Base-by-base conservation (phyloP, 2,329 filamentous ascomycete species). In the Nakataea oryzae region DNA sequence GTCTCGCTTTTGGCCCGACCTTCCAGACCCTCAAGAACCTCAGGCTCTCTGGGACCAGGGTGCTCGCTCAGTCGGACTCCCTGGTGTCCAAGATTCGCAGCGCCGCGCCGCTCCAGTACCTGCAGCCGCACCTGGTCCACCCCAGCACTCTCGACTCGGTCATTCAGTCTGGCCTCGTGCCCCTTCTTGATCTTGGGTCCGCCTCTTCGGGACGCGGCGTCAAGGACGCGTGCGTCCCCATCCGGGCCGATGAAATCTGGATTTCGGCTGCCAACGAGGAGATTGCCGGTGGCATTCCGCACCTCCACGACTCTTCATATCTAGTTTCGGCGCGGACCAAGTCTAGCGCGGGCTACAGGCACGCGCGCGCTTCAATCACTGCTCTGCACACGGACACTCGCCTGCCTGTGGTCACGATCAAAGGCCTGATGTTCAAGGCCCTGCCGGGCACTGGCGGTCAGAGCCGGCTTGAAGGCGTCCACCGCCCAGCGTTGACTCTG, bases 1-100 rank as follows among this genome's bases (percentile, higher is more conserved):
- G 67, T 9, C 64, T 68, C 11, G 66, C 66, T n/a, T 68, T 67
- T 32, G 67, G 67, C 9, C 65, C 67, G 11, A 67, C 67, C 24
- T 68, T 68, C 13, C 63, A 64, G 3, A 62, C 63, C 3, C 57
- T 54, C 58, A 68, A 65, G 58, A 62, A 63, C 28, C 55, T 61
- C 54, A 66, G 65, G 62, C 60, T 68, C 30, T 50, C 30, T 3
- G 54, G 50, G 13, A 27, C n/a, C 50, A 32, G 30, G n/a, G 30
- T 61, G 17, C 30, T 61, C 17, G 59, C 54, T 21, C 27, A 34
- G 29, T 24, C 59, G 34, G 30, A 56, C 6, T 57, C 59, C 13
- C 30, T 30, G 27, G 59, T 57, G 17, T 57, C 54, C 9, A 14
- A 57, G 14, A 47, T 61, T 54, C 30, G 54, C n/a, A 57, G 55